Percentiles rank a stretch among this genome's conserved stretches.
Evolutionary conservation across 2,329 filamentous ascomycete genomes (phyloP).

Genomic region (Sporothrix dimorphospora): DNA sequence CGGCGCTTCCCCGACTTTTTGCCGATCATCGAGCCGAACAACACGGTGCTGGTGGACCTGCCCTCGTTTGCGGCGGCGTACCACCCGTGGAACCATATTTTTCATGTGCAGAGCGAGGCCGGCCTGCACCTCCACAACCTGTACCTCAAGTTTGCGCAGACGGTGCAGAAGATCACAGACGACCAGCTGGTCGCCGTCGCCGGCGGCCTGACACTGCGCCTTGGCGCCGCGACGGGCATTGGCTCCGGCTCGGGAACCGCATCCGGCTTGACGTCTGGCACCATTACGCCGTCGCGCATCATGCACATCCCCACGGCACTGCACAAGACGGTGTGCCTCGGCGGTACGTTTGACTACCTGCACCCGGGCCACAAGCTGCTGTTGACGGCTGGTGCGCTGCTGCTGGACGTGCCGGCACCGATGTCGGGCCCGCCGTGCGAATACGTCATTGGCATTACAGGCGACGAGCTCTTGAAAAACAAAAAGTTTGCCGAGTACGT

Average conservation of each 20-base stretch:
- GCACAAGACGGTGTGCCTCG: conserved; percentile 73
- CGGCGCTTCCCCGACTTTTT: conserved; percentile 41
- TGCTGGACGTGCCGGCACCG: conserved; percentile 58
- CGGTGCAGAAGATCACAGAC: conserved; percentile 51
- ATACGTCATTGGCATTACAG: conserved; percentile 84
- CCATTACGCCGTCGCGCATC: background rate
- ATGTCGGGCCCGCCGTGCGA: conserved; percentile 50
- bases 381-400: conserved; percentile 80
- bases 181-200: conserved; percentile 56
- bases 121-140: conserved; percentile 61
- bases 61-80: conserved; percentile 51
- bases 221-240: background rate
- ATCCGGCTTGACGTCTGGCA: conserved; percentile 21
- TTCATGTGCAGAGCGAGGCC: conserved; percentile 66
- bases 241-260: background rate
- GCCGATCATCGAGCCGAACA: conserved; percentile 51
- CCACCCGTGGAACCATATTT: conserved; percentile 66
- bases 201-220: conserved; percentile 53
- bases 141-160: conserved; percentile 54
- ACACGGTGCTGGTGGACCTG: conserved; percentile 46
- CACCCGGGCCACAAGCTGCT: conserved; percentile 96
- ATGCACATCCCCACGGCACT: conserved; percentile 33
- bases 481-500: conserved; percentile 86
- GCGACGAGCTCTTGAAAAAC: conserved; percentile 80
- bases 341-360: conserved; percentile 95